Evolutionary conservation across 2,329 filamentous ascomycete species (phyloP).

Genomic region (Cercospora sojina): DNA sequence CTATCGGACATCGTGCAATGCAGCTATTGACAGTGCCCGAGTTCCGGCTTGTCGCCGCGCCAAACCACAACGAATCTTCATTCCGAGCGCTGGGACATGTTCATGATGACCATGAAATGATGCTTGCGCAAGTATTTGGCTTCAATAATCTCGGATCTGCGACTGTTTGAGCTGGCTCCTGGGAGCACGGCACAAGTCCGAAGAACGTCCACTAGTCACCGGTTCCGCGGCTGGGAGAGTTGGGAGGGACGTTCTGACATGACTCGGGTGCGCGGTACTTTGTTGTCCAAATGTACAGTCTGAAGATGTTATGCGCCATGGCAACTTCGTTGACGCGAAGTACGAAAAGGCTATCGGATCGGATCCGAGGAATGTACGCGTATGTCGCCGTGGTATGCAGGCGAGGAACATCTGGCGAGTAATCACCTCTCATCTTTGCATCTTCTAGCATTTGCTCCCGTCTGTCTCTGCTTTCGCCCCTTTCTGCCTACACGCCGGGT

Average conservation of each 20-base stretch:
- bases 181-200: slow-evolving; percentile 6
- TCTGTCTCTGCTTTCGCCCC: not conserved
- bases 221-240: not conserved
- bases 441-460: not conserved
- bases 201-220: slow-evolving; percentile 9
- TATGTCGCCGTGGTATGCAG: not conserved
- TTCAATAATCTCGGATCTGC: not conserved
- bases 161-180: not conserved
- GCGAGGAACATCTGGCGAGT: not conserved
- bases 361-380: not conserved
- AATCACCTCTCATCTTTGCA: not conserved
- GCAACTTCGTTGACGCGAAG: no score
- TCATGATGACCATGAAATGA: not conserved
- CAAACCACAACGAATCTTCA: not conserved
- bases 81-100: not conserved
- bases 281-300: not conserved
- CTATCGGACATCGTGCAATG: not conserved
- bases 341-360: not conserved
- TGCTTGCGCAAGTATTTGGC: not conserved
- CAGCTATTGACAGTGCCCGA: not conserved
- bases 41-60: not conserved
- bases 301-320: no score
- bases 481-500: not conserved
- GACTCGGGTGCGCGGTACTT: not conserved
- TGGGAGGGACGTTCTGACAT: not conserved